Evolutionary conservation across 2,329 filamentous ascomycete species (phyloP), one percentile per base, ranked within the genome.

Genomic region (Calonectria hongkongensis): DNA sequence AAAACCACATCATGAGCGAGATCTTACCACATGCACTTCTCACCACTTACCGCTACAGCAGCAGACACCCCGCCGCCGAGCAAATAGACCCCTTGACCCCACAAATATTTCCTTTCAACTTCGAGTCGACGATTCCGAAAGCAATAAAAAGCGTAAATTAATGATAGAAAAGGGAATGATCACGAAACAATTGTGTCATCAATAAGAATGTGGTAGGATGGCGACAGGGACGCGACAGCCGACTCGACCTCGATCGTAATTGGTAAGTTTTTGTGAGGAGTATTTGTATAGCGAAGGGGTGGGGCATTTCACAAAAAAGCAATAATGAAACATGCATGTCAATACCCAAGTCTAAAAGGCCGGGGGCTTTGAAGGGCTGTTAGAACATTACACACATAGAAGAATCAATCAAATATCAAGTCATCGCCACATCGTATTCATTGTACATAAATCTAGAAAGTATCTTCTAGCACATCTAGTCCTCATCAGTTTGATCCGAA

Each of bases 401-500:
- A 18, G 43, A 39, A 47, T 7, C 33, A 62, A 33, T 25, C 16
- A 56, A 45, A 16, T 30, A 36, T 70, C 30, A 33, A 5, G 30
- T 33, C 30, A 36, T 69, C 50, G 58, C 56, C n/a, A 12, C 36
- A 62, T 56, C 13, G 41, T 68, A 72, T 65, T 64, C 70, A 72
- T 65, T 64, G 12, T 69, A 73, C 68, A 75, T 56, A 66, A 33
- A 30, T 68, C 51, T 73, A 72, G 56, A 72, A 70, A 39, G 54
- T 56, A 48, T 51, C 33, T 67, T 76, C 62, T 72, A 72, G 60
- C 43, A 68, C 74, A 67, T 79, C 67, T 77, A 69, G 45, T 75
- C 70, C 71, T 75, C 71, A 41, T 78, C 67, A 72, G 66, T 78
- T 74, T 74, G 72, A 78, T 77, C 70, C 76, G 65, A 68, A 63